phyloP scores from a whole-genome alignment of 1,139 yeast species.

The Geotrichum fermentans region DNA sequence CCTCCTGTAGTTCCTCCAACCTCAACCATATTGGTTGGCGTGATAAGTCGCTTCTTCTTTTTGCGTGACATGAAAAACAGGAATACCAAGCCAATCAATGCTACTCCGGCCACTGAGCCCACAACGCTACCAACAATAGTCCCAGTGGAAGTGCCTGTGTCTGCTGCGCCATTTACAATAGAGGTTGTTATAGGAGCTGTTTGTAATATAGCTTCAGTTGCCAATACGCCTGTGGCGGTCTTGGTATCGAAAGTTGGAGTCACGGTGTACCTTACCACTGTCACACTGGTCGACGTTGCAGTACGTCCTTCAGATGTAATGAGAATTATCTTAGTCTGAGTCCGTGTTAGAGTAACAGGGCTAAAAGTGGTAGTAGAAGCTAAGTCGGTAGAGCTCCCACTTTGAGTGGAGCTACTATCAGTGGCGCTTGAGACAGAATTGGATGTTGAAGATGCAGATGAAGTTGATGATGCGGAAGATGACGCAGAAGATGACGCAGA shows the following conservation, averaged over 20 bases:
- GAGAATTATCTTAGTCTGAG: constrained; percentile 16
- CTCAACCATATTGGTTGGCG: background rate
- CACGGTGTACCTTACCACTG: constrained; percentile 14
- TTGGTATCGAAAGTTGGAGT: constrained; percentile 21
- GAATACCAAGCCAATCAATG: constrained; percentile 29
- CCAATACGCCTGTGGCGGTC: constrained; percentile 15
- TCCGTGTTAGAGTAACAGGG: constrained; percentile 19
- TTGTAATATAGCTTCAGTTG: constrained; percentile 13
- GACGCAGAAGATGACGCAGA: background rate
- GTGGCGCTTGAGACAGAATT: background rate
- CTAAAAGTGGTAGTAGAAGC: constrained; percentile 8
- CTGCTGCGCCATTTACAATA: constrained; percentile 2
- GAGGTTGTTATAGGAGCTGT: constrained; percentile 13
- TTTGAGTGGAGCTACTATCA: background rate
- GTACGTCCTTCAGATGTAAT: constrained; percentile 16
- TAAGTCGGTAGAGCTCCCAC: background rate
- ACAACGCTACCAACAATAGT: constrained; percentile 45
- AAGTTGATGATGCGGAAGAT: background rate
- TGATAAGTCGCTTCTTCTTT: constrained; percentile 11
- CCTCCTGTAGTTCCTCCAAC: background rate
- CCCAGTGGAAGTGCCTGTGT: constrained; percentile 24
- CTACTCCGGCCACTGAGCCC: constrained; percentile 42
- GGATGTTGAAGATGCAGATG: background rate
- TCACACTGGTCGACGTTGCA: constrained; percentile 17
- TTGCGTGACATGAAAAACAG: constrained; percentile 22